These are phyloP conservation scores for Pseudozyma pruni DNA, from an alignment of 1,284 basidiomycete genomes.

Conservation along the genomic window DNA sequence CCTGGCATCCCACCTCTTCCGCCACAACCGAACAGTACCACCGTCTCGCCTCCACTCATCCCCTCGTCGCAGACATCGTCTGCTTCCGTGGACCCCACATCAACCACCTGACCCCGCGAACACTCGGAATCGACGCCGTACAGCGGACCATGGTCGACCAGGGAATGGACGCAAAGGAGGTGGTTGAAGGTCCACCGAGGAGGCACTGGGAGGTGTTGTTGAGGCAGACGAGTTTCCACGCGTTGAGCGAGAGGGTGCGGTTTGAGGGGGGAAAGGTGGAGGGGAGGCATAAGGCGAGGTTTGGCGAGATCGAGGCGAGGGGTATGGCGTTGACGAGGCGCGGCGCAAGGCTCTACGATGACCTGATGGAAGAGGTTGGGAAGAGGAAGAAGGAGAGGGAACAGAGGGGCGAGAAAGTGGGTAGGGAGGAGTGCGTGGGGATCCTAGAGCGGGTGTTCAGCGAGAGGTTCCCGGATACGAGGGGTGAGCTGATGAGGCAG, in stretches of 20 bases:
- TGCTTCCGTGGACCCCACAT: conserved; percentile 70
- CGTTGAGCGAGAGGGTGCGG: conserved; percentile 68
- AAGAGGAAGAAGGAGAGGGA: conserved; percentile 56
- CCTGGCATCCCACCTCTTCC: conserved; percentile 68
- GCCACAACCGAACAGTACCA: conserved; percentile 66
- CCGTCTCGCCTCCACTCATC: conserved; percentile 64
- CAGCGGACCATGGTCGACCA: conserved; percentile 67
- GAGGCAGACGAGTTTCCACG: conserved; percentile 70
- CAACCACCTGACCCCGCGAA: conserved; percentile 70
- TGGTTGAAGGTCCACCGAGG: conserved; percentile 69
- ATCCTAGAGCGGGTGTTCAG: conserved; percentile 54
- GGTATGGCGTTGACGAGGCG: conserved; percentile 69
- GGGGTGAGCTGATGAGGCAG: conserved; percentile 63
- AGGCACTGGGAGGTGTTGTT: conserved; percentile 68
- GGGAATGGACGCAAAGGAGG: conserved; percentile 69
- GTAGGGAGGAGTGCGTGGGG: conserved; percentile 41
- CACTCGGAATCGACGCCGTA: conserved; percentile 69
- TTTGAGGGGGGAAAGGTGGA: conserved; percentile 50
- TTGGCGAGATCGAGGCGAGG: conserved; percentile 70
- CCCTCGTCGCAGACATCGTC: conserved; percentile 69
- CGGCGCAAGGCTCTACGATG: conserved; percentile 54
- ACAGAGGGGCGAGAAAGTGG: conserved; percentile 17
- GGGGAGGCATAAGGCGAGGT: conserved; percentile 69
- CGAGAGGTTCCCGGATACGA: conserved; percentile 65
- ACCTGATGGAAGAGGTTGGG: conserved; percentile 58